Evolutionary conservation across 352 stramenopile genomes (phyloP), one percentile per base, ranked within the genome.

Genomic region (Phytopythium aichiense): DNA sequence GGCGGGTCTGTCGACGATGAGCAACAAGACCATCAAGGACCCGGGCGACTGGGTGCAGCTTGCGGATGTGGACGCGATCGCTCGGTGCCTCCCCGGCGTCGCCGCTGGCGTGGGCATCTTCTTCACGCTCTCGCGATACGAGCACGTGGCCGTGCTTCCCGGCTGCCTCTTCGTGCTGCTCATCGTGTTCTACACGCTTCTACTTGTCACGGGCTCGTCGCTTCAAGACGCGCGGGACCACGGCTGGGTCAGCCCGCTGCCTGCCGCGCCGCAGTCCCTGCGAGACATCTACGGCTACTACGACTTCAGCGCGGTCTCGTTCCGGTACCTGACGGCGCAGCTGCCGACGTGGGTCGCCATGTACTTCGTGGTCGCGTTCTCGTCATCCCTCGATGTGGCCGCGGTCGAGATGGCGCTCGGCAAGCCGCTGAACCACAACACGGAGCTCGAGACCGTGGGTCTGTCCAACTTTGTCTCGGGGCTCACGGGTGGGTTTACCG

Each of bases 311-410:
- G 67, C 75, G 22, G 79, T 88, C 53, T 78, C 89, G 43, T 76
- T 85, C 31, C 73, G 72, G 31, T 87, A 81, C 62, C 56, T 92
- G 54, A 69, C 74, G 30, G 69, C 76, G 20, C 86, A 92, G 61
- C 75, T 98, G 28, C 83, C 96, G 7, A 98, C 91, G 48, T 94
- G 97, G 71, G 68, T 99, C 60, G 91, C 92, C 18, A 99, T 99
- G 97, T 98, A 98, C 69, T 97, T 98, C 65, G 97, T 99, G 4
- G 97, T 99, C 7, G 96, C 96, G 8, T 98, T 99, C 58, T 98
- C 91, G 4, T 99, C 93, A 13, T 99, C 89, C 25, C 81, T 99
- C 2, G 97, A 99, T 64, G 92, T 99, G 20, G 96, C 96, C 12
- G 97, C 97, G 6, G 97, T 99, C 59, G 96, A 99, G 72, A 97